Base-by-base conservation (phyloP, 2,329 filamentous ascomycete genomes). In the Keithomyces neogunnii region DNA sequence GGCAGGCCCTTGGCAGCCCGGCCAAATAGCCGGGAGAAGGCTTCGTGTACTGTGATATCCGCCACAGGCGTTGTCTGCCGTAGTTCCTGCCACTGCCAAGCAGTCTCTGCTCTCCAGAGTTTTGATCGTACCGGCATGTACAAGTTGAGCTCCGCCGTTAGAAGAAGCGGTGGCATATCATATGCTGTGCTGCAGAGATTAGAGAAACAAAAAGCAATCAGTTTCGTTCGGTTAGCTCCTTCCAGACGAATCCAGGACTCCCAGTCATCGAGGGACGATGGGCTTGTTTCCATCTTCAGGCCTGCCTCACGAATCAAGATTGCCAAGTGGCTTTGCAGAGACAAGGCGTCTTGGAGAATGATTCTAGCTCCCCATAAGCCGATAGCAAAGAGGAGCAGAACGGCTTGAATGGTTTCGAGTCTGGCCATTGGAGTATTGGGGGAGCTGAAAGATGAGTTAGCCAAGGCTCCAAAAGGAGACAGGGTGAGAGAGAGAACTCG, bases 331-430 rank as follows among this genome's bases (percentile, higher is more conserved):
- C 80, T 82, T 59, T 82, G 80, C 29, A 84, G 61, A 0, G 77
- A 75, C n/a, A 83, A 60, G 0, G 80, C 76, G 54, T 84, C 80
- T 50, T 81, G 75, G 5, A 83, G 65, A 36, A 83, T 80, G 1
- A 77, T 76, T 54, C 81, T 81, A 32, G 77, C 76, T 2, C 78
- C 79, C 80, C 80, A 84, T 5, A 82, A 71, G 0, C 80, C 80
- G 7, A 82, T 73, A 0, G 78, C 77, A 56, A 82, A 82, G 4
- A 84, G 72, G 1, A 86, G 63, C 0, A 86, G 65, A 1, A 86
- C 70, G 3, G 82, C 77, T 58, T 86, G 82, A 3, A 84, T 84
- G 0, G 81, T 86, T 61, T 86, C 82, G 44, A 86, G 71, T 0
- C 79, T 71, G 3, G 79, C 74, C 58, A 80, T 77, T 0, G 78